Base-by-base conservation (phyloP, 306 rosid genomes). In the Corylus americana region DNA sequence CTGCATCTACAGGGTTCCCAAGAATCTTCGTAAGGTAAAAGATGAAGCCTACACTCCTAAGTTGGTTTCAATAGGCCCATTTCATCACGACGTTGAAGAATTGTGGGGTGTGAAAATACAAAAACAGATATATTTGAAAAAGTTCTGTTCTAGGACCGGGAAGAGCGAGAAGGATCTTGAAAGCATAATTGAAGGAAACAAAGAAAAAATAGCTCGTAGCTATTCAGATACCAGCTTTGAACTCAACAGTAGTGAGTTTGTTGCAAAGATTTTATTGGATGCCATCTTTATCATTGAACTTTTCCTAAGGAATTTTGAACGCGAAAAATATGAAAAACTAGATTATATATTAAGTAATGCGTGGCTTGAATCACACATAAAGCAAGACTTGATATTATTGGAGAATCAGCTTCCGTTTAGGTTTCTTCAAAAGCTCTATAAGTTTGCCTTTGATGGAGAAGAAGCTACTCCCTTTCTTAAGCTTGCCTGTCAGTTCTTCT, bases 391-490 rank as follows among this genome's bases (percentile, higher is more conserved):
- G 67, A 70, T 81, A 9, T 47, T 81, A 48, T 80, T 81, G 2
- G 88, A 85, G 37, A 85, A 85, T 75, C 88, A 81, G 55, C 62
- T 85, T 37, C 85, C 88, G 0, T 81, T 58, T 70, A 69, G 14
- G 55, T 55, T 81, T 5, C 73, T 85, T 10, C 4, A 29, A 4
- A 3, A 78, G 1, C 16, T 85, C 8, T 78, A 74, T 17, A 3
- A 77, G 2, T 27, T 0, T 27, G 61, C 11, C 61, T 20, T 31
- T 31, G 35, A 31, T 31, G 35, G 35, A 31, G 2, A 31, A 1
- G 22, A 22, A 22, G 22, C 22, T 22, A 11, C 9, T 29, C 11
- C 22, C 48, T 72, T 48, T 48, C 5, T 74, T 54, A 1, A 0
- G 0, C 67, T 74, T 55, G 31, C 53, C 50, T 2, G 47, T 64